Base-by-base conservation (phyloP, 495 filamentous ascomycete genomes). In the Cenococcum geophilum region DNA sequence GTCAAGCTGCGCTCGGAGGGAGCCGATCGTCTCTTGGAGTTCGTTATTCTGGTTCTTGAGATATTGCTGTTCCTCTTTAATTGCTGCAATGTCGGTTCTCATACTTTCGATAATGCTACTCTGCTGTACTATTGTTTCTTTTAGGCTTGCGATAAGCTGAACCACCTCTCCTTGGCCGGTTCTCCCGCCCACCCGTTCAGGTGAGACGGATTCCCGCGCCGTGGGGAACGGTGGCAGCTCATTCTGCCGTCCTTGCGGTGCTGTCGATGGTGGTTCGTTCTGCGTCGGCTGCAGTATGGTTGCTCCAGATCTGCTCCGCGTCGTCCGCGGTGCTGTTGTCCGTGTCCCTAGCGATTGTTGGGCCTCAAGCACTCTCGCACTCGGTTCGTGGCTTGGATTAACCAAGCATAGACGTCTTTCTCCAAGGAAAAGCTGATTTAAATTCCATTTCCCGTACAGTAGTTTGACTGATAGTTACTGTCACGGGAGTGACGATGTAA, bases 141-240 rank as follows among this genome's bases (percentile, higher is more conserved):
- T 49, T 35, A 61, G 49, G 27, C 48, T 43, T 11, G 48, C 58
- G 18, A 61, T 55, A n/a, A 61, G 58, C 58, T 61, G 20, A 20
- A 20, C 48, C 10, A 55, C 23, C 18, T 61, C 58, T 27, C 43
- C 58, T 36, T 55, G 49, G 23, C 55, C 20, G 27, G 49, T 61
- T 16, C 37, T 55, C 48, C 35, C 34, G 21, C 20, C 49, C 40
- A n/a, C 49, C 16, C 40, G 58, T 61, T 61, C 47, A 22, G 48
- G 58, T 36, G 58, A 61, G 52, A 55, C 42, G 58, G 58, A 45
- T 40, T 10, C 34, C 21, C 48, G 58, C 23, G 21, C 58, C 14
- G 58, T 61, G 23, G 49, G 49, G 36, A 55, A 55, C 18, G 58
- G 47, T 25, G 47, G 37, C 16, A 54, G 40, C 32, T 55, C 58